Percentiles rank a stretch among this genome's conserved stretches.
Conservation (phyloP, 2,329 filamentous ascomycete species). For the Diaporthe sp. region DNA sequence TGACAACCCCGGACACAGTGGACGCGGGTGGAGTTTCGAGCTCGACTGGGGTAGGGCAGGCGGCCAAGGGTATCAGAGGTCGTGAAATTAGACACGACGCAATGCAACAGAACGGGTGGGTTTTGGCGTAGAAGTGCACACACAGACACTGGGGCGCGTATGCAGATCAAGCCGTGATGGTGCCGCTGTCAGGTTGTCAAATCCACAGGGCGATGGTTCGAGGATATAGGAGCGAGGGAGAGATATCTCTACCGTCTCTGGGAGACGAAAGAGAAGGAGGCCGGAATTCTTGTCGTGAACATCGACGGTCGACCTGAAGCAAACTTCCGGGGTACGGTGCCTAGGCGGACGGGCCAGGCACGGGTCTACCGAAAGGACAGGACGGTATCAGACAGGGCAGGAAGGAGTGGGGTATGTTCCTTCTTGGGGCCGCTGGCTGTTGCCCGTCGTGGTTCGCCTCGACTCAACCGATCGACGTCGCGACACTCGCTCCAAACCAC, state of each 20-base stretch:
- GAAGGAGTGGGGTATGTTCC: slow-evolving; percentile 37
- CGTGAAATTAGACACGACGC: slow-evolving; percentile 29
- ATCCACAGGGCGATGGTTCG: slow-evolving; percentile 26
- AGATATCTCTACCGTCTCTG: slow-evolving; percentile 22
- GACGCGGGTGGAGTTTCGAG: slow-evolving; percentile 35
- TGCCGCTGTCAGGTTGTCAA: slow-evolving; percentile 35
- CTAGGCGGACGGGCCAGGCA: slow-evolving; percentile 27
- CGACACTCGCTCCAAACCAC: slow-evolving; percentile 18
- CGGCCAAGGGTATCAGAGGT: slow-evolving; percentile 29
- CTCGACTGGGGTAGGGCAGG: slow-evolving; percentile 38
- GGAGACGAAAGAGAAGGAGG: slow-evolving; percentile 16
- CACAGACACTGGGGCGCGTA: slow-evolving; percentile 9
- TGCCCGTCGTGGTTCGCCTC: slow-evolving; percentile 22
- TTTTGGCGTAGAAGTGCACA: slow-evolving; percentile 29
- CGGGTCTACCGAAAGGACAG: slow-evolving; percentile 11
- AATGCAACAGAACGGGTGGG: slow-evolving; percentile 32
- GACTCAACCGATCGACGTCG: slow-evolving; percentile 23
- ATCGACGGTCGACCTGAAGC: slow-evolving; percentile 22
- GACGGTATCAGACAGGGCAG: slow-evolving; percentile 9
- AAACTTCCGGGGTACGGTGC: slow-evolving; percentile 20
- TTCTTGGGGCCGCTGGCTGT: slow-evolving; percentile 11
- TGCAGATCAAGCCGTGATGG: slow-evolving; percentile 3
- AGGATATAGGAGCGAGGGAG: slow-evolving; percentile 24
- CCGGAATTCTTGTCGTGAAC: slow-evolving; percentile 28
- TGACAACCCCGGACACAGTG: slow-evolving; percentile 41